Base-by-base conservation (phyloP, 495 filamentous ascomycete species). In the Penicillium cosmopolitanum region DNA sequence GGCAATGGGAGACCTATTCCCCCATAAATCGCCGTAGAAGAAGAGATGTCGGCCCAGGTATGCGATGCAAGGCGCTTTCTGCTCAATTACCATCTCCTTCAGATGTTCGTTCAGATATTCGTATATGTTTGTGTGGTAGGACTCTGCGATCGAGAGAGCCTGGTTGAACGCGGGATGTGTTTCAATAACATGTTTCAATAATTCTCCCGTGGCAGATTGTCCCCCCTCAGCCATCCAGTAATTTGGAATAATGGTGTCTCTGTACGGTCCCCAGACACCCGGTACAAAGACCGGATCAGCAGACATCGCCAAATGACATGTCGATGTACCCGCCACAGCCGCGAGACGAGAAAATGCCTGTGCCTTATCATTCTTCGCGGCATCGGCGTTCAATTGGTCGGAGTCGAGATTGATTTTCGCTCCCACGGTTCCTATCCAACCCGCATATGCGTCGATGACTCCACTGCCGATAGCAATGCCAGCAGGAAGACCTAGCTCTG, bases 21-120 rank as follows among this genome's bases (percentile, higher is more conserved):
- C 95, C 82, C 95, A 97, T n/a, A 97, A 84, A 67, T 98, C 95
- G 54, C 95, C 95, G 68, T 98, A 97, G 80, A 98, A 96, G 83
- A 98, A 98, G 73, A 96, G 87, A 72, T 98, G 94, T 7, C 95
- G 89, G 15, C 83, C 91, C 0, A 98, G 80, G 65, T 89, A 96
- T n/a, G 88, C 86, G 35, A 97, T 82, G 55, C 82, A 85, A 0
- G 93, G 93, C 11, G 90, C 91, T 2, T 83, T 74, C 43, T 75
- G 77, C 55, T 85, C 85, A 55, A 84, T 80, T 31, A 79, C 80
- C 80, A 97, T 84, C 46, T 90, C 86, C 55, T 85, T 85, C 15
- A 98, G 85, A 63, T 96, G 92, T 64, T 88, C 84, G 69, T 98
- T 97, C 53, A 98, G 83, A 69, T 92, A 98, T 63, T 95, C 91